These are phyloP conservation scores for Lithospermum erythrorhizon DNA, from an alignment of 257 asterid species.

Conservation along the genomic window DNA sequence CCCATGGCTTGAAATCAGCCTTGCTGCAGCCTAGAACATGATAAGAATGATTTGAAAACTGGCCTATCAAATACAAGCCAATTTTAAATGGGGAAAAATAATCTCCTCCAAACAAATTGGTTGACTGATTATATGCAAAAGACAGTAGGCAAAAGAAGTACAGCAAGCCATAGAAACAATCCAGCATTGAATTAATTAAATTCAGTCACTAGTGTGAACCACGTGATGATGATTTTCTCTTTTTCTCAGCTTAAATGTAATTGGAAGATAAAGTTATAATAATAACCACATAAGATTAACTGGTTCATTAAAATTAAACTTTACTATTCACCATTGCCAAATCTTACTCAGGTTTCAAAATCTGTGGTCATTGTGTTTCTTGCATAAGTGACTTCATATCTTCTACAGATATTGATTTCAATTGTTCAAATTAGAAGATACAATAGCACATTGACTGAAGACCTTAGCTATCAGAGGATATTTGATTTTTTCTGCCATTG, in stretches of 20 bases:
- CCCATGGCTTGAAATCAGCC: slow-evolving; percentile 66
- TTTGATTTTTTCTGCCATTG: slow-evolving; percentile 61
- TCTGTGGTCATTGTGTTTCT: too few relatives aligned
- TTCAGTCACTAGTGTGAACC: not conserved
- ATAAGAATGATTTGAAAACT: not conserved
- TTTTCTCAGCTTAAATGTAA: not conserved
- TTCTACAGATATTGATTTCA: not conserved
- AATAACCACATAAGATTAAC: not conserved
- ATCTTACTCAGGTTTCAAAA: too few relatives aligned
- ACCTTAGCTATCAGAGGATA: slow-evolving; percentile 82
- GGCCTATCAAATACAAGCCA: not conserved
- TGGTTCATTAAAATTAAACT: too few relatives aligned
- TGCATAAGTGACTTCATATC: not conserved
- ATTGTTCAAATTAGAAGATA: not conserved
- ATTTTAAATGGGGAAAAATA: not conserved
- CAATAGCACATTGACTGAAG: not conserved
- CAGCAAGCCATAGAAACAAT: not conserved
- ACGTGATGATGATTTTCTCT: not conserved
- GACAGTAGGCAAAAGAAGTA: not conserved
- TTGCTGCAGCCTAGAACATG: slow-evolving; percentile 72
- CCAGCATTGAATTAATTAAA: not conserved
- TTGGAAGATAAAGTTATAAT: not conserved
- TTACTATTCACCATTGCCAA: too few relatives aligned
- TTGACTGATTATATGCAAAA: not conserved
- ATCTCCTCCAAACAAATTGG: not conserved